Evolutionary conservation across 352 stramenopile species (phyloP).

Genomic region (Sclerospora graminicola): DNA sequence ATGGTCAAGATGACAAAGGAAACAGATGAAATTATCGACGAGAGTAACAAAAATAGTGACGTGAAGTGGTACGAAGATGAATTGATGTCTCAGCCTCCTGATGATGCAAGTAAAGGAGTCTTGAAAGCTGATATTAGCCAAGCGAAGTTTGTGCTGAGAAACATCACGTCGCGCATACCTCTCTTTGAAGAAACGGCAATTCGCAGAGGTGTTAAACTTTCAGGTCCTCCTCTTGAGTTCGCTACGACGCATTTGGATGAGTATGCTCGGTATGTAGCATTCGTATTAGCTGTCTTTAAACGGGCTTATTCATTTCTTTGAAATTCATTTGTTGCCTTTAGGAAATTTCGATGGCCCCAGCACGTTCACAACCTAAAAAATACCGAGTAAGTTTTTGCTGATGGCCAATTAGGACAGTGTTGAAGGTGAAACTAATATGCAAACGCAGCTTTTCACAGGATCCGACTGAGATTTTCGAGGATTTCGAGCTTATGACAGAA

Average conservation of each 20-base stretch:
- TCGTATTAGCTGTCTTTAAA: not conserved
- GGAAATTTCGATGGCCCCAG: constrained; percentile 73
- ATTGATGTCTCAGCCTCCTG: constrained; percentile 3
- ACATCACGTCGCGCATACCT: constrained; percentile 22
- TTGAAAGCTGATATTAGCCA: constrained; percentile 9
- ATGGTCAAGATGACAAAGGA: not conserved
- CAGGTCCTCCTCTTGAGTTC: constrained; percentile 35
- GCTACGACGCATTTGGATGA: constrained; percentile 33
- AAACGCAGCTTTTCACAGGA: constrained; percentile 39
- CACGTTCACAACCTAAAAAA: constrained; percentile 50
- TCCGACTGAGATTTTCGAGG: constrained; percentile 30
- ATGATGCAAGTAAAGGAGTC: constrained; percentile 6
- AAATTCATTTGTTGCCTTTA: constrained; percentile 6
- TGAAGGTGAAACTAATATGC: constrained; percentile 1
- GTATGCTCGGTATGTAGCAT: constrained; percentile 21
- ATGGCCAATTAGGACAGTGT: constrained; percentile 7
- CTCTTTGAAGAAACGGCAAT: constrained; percentile 23
- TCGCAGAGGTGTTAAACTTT: constrained; percentile 17
- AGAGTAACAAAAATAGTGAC: constrained; percentile 9
- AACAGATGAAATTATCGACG: constrained; percentile 6
- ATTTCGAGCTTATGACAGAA: constrained; percentile 28
- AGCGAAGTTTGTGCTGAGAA: constrained; percentile 19
- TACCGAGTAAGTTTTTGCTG: constrained; percentile 26
- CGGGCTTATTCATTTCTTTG: not conserved
- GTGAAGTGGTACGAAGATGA: constrained; percentile 10